Conservation (phyloP, 2,329 filamentous ascomycete species). For the Sclerotinia sclerotiorum region DNA sequence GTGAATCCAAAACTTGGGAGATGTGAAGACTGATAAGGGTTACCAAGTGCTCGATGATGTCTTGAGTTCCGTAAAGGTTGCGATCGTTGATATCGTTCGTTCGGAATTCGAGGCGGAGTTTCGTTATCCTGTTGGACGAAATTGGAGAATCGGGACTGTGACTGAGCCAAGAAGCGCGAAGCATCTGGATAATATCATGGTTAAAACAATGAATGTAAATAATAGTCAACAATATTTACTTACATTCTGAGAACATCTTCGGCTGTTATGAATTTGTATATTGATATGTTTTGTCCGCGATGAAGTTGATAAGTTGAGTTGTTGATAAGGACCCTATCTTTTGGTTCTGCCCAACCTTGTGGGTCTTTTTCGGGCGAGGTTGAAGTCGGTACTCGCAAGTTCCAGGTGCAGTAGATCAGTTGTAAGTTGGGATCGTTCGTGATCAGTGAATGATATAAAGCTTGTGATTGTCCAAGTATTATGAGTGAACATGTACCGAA, state of each 20-base stretch:
- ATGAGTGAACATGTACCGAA: neutral
- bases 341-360: slow-evolving; percentile 1
- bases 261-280: neutral
- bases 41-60: slow-evolving; percentile 49
- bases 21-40: slow-evolving; percentile 79
- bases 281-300: slow-evolving; percentile 1
- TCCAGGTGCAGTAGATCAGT: slow-evolving; percentile 1
- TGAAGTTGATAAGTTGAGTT: slow-evolving; percentile 20
- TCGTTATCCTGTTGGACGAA: slow-evolving; percentile 59
- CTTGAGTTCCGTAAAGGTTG: slow-evolving; percentile 34
- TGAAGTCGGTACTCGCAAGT: neutral
- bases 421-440: neutral
- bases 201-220: slow-evolving; percentile 21
- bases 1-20: slow-evolving; percentile 76
- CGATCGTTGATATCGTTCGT: slow-evolving; percentile 37
- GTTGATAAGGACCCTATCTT: slow-evolving; percentile 13
- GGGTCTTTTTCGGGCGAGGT: slow-evolving; percentile 3
- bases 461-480: neutral
- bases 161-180: slow-evolving; percentile 93
- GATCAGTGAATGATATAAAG: slow-evolving; percentile 8
- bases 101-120: slow-evolving; percentile 40
- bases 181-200: slow-evolving; percentile 59
- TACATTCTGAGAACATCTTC: slow-evolving; percentile 42
- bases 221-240: slow-evolving; percentile 23
- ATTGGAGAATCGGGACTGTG: slow-evolving; percentile 81